Conservation (phyloP, 495 filamentous ascomycete genomes). For the Rhypophila decipiens region DNA sequence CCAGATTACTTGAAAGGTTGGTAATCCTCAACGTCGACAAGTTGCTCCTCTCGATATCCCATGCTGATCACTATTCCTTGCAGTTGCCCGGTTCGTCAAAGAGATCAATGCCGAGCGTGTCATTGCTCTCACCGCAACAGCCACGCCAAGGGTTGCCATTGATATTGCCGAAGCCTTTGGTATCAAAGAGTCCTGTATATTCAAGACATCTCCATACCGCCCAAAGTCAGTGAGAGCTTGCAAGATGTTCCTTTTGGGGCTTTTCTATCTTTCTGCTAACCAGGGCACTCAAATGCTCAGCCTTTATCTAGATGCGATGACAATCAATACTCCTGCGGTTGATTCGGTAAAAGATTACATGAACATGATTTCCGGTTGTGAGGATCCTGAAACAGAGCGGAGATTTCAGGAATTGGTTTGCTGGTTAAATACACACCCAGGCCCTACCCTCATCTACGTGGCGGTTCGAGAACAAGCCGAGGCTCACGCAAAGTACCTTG, state of each 20-base stretch:
- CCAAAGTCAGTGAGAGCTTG: conserved; percentile 43
- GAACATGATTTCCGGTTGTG: too few relatives aligned
- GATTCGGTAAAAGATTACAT: too few relatives aligned
- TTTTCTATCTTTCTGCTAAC: not conserved
- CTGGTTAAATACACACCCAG: conserved; percentile 43
- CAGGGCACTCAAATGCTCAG: not conserved
- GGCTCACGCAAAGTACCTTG: conserved; percentile 29
- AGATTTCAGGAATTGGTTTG: conserved; percentile 31
- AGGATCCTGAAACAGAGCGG: conserved; percentile 33
- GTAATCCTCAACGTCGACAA: not conserved
- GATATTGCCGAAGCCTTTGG: conserved; percentile 48
- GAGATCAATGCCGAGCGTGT: conserved; percentile 53
- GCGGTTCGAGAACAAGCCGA: conserved; percentile 48
- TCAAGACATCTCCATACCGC: conserved; percentile 51
- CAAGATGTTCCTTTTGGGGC: too few relatives aligned
- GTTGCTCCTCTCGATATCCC: not conserved
- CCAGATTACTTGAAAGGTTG: conserved; percentile 49
- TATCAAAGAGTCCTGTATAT: conserved; percentile 40
- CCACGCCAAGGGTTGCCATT: conserved; percentile 45
- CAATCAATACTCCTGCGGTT: too few relatives aligned
- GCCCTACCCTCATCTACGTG: conserved; percentile 52
- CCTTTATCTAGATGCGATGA: conserved; percentile 43
- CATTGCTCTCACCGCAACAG: conserved; percentile 53
- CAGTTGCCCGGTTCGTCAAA: conserved; percentile 49
- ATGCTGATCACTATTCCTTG: too few relatives aligned